Conservation (phyloP, 2,329 filamentous ascomycete species). For the Zymoseptoria ardabiliae region DNA sequence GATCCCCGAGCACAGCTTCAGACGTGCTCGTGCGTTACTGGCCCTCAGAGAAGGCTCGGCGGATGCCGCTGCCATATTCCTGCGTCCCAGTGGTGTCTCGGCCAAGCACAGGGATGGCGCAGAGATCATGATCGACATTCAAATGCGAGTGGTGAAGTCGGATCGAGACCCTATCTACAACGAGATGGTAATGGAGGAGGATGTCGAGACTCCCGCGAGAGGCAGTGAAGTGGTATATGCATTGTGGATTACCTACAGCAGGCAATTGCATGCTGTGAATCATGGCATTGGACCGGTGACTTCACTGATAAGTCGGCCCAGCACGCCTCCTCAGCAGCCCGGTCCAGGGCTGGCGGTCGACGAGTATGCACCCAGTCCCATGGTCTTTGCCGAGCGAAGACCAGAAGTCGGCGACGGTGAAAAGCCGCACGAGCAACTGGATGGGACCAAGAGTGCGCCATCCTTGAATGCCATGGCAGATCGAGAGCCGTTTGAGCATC, state of each 20-base stretch:
- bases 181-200: slow-evolving; percentile 59
- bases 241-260: slow-evolving; percentile 93
- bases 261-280: slow-evolving; percentile 75
- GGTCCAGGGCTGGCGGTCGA: slow-evolving; percentile 17
- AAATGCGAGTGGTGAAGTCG: slow-evolving; percentile 92
- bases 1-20: slow-evolving; percentile 91
- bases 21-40: slow-evolving; percentile 76
- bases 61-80: slow-evolving; percentile 68
- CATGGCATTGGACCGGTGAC: slow-evolving; percentile 56
- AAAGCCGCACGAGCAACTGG: not conserved
- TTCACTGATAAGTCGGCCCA: slow-evolving; percentile 54
- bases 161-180: slow-evolving; percentile 57
- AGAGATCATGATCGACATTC: slow-evolving; percentile 87
- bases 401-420: slow-evolving; percentile 14
- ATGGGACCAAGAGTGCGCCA: not conserved
- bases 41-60: slow-evolving; percentile 74
- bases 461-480: slow-evolving; percentile 9
- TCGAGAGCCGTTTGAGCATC: slow-evolving; percentile 33
- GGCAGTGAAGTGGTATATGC: slow-evolving; percentile 81
- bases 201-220: slow-evolving; percentile 44
- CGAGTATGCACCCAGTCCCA: slow-evolving; percentile 23
- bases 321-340: slow-evolving; percentile 70
- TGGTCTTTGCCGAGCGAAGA: slow-evolving; percentile 26
- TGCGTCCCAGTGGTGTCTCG: slow-evolving; percentile 74
- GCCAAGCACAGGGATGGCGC: slow-evolving; percentile 86